A percentile compares a stretch with the other conserved stretches of the same genome.
Conservation (phyloP, 225 moss, liverwort and hornwort genomes). For the Antitrichia curtipendula region DNA sequence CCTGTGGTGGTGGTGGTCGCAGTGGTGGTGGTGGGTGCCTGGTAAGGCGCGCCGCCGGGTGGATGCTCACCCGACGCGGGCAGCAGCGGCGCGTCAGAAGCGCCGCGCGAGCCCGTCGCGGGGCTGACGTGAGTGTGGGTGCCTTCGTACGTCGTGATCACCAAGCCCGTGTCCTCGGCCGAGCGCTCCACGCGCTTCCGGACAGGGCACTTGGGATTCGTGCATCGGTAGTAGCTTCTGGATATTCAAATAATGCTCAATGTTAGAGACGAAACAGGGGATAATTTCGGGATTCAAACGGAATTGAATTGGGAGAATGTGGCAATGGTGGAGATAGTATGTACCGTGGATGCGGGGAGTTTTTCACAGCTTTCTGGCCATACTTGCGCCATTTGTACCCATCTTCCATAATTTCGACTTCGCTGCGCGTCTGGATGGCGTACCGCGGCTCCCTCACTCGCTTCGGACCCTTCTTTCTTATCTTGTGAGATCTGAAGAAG, state of each 20-base stretch:
- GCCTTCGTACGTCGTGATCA: constrained; percentile 52
- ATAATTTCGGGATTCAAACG: not conserved
- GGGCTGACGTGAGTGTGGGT: constrained; percentile 46
- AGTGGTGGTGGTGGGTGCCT: not conserved
- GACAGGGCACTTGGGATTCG: constrained; percentile 46
- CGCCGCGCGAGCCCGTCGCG: constrained; percentile 29
- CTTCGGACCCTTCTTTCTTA: constrained; percentile 40
- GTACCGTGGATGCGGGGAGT: constrained; percentile 47
- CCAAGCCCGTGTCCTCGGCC: constrained; percentile 35
- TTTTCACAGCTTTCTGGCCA: constrained; percentile 57
- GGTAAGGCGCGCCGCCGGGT: constrained; percentile 41
- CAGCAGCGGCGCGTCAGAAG: constrained; percentile 30
- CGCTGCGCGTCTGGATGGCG: constrained; percentile 47
- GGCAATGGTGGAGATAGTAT: not conserved
- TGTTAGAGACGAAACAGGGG: not conserved
- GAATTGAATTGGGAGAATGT: not conserved
- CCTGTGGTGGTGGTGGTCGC: not conserved
- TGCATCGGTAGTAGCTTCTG: constrained; percentile 58
- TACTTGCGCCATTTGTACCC: constrained; percentile 60
- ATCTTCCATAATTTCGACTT: constrained; percentile 55
- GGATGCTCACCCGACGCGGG: constrained; percentile 33
- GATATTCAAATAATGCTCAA: not conserved
- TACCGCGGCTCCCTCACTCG: constrained; percentile 45
- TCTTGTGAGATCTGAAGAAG: constrained; percentile 12
- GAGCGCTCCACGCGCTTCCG: constrained; percentile 52